Percentiles rank a stretch among this genome's conserved stretches.
Conservation (phyloP, 495 filamentous ascomycete genomes). For the Evansstolkia leycettana region DNA sequence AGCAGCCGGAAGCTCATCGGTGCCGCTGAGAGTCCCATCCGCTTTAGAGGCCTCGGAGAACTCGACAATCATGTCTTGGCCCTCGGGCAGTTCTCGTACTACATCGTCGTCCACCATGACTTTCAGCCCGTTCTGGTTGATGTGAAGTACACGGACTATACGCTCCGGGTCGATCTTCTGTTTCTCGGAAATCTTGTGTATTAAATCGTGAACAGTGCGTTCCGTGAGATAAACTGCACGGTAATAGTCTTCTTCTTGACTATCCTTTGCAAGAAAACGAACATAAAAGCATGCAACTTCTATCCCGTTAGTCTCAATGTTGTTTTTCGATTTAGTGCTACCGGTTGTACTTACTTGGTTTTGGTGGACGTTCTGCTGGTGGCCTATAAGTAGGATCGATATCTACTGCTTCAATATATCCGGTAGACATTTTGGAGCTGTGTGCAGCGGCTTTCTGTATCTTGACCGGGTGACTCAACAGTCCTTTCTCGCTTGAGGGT, state of each 20-base stretch:
- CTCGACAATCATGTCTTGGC: constrained; percentile 75
- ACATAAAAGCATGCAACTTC: constrained; percentile 84
- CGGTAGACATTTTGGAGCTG: constrained; percentile 41
- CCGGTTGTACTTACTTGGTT: constrained; percentile 46
- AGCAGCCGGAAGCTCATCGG: constrained; percentile 7
- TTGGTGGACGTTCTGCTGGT: constrained; percentile 56
- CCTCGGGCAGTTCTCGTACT: constrained; percentile 74
- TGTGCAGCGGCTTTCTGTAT: constrained; percentile 29
- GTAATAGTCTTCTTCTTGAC: constrained; percentile 53
- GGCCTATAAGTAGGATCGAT: constrained; percentile 79
- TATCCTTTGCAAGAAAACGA: constrained; percentile 41
- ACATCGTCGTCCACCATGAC: constrained; percentile 88
- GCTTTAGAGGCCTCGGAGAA: constrained; percentile 29
- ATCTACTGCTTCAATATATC: constrained; percentile 85
- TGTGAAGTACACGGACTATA: constrained; percentile 56
- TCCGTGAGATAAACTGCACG: constrained; percentile 77
- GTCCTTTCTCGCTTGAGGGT: constrained; percentile 4
- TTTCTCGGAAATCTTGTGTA: constrained; percentile 58
- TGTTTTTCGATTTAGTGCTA: constrained; percentile 1
- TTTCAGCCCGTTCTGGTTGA: constrained; percentile 60
- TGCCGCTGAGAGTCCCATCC: constrained; percentile 4
- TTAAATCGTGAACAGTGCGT: constrained; percentile 60
- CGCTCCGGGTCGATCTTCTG: constrained; percentile 60
- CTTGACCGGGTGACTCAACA: constrained; percentile 27
- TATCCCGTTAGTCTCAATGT: constrained; percentile 4